A percentile compares a stretch with the other conserved stretches of the same genome.
Conservation (phyloP, 2,329 filamentous ascomycete species). For the Aureobasidium sp. region DNA sequence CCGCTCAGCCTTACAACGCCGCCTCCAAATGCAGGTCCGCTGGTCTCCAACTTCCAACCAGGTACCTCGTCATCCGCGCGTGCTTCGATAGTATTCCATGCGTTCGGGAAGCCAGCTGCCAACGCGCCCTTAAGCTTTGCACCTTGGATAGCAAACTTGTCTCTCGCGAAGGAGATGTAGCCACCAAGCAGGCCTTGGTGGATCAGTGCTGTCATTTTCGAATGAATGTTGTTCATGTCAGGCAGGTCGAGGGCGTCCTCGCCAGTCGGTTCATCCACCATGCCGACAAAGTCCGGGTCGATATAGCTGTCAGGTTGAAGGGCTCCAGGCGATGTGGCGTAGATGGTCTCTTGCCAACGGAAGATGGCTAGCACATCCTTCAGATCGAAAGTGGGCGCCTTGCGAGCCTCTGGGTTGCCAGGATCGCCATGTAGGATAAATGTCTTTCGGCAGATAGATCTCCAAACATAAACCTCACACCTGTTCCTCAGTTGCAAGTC, state of each 20-base stretch:
- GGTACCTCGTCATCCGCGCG: slow-evolving; percentile 60
- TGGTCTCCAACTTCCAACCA: slow-evolving; percentile 59
- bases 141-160: slow-evolving; percentile 75
- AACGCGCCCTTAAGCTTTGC: slow-evolving; percentile 51
- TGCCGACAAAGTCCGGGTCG: slow-evolving; percentile 40
- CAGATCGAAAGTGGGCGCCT: slow-evolving; percentile 67
- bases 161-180: slow-evolving; percentile 70
- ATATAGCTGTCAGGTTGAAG: slow-evolving; percentile 34
- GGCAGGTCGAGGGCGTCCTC: slow-evolving; percentile 28
- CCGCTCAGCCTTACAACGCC: slow-evolving; percentile 51
- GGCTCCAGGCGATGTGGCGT: slow-evolving; percentile 26
- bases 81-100: slow-evolving; percentile 61
- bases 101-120: slow-evolving; percentile 66
- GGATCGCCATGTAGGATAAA: slow-evolving; percentile 74
- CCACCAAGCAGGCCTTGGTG: slow-evolving; percentile 76
- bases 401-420: slow-evolving; percentile 51
- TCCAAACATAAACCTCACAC: slow-evolving; percentile 76
- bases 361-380: slow-evolving; percentile 59
- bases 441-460: slow-evolving; percentile 67
- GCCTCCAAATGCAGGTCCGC: slow-evolving; percentile 25
- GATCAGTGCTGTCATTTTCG: slow-evolving; percentile 67
- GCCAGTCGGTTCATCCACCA: slow-evolving; percentile 18
- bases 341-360: slow-evolving; percentile 53
- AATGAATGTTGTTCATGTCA: slow-evolving; percentile 63
- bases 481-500: slow-evolving; percentile 69